These are phyloP conservation scores for Babesia bovis DNA, from an alignment of 169 alveolate species.

Conservation along the genomic window DNA sequence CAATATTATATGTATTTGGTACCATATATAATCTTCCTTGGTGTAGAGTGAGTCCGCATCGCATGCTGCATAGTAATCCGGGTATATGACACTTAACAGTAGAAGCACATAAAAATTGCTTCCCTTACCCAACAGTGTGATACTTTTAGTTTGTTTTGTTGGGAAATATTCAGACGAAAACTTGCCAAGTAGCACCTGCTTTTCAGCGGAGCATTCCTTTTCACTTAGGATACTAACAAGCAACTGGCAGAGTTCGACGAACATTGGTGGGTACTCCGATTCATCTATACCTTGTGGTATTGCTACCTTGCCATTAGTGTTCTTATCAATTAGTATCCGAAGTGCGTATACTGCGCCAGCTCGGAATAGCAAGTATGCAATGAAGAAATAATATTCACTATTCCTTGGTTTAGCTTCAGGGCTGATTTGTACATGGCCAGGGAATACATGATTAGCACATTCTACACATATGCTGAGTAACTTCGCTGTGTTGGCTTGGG, in stretches of 20 bases:
- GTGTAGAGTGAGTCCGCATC: constrained; percentile 47
- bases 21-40: constrained; percentile 66
- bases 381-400: constrained; percentile 57
- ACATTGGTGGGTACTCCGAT: constrained; percentile 48
- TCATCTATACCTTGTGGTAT: constrained; percentile 17
- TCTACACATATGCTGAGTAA: constrained; percentile 16
- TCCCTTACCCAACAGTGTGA: constrained; percentile 26
- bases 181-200: constrained; percentile 33
- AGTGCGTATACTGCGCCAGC: constrained; percentile 35
- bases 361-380: constrained; percentile 59
- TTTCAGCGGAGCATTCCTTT: constrained; percentile 1
- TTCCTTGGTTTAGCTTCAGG: constrained; percentile 19
- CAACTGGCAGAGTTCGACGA: constrained; percentile 22
- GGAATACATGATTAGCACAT: constrained; percentile 40
- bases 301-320: background rate
- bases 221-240: constrained; percentile 16
- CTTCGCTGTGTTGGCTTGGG: constrained; percentile 17
- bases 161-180: constrained; percentile 52
- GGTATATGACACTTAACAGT: constrained; percentile 50
- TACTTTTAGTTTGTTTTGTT: constrained; percentile 7
- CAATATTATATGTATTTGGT: constrained; percentile 44
- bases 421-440: constrained; percentile 9
- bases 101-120: constrained; percentile 40
- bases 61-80: constrained; percentile 54
- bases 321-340: constrained; percentile 4